Percentiles rank a stretch among this genome's conserved stretches.
phyloP scores from a whole-genome alignment of 306 rosid genomes.

The Cicer cuneatum region DNA sequence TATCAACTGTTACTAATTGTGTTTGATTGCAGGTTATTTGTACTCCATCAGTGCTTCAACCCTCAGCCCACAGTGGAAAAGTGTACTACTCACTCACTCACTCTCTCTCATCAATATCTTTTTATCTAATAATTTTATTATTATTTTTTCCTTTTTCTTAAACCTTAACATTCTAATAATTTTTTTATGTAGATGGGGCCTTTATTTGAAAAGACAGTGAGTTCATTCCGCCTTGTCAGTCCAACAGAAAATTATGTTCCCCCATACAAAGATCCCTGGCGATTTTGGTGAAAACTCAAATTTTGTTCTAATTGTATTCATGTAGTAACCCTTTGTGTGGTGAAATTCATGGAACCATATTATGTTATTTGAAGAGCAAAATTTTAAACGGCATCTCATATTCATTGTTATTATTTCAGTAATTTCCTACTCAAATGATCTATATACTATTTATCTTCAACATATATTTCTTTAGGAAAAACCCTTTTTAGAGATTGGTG shows the following conservation, averaged over 20 bases:
- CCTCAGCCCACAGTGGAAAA: conserved; percentile 74
- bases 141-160: background rate
- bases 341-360: conserved; percentile 30
- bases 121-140: background rate
- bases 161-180: background rate
- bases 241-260: conserved; percentile 90
- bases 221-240: conserved; percentile 80
- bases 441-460: background rate
- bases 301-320: conserved; percentile 39
- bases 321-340: conserved; percentile 7
- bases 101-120: background rate
- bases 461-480: background rate
- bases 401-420: conserved; percentile 1
- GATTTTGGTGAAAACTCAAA: conserved; percentile 81
- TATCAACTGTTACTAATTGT: conserved; percentile 14
- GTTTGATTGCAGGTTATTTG: conserved; percentile 72
- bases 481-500: background rate
- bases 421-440: background rate
- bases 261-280: conserved; percentile 97
- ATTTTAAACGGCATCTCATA: conserved; percentile 26
- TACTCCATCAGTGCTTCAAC: conserved; percentile 93
- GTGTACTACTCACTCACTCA: conserved; percentile 45
- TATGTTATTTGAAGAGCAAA: conserved; percentile 13
- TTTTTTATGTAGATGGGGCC: conserved; percentile 85
- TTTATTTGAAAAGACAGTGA: conserved; percentile 66